Evolutionary conservation across 2,329 filamentous ascomycete species (phyloP), one percentile per base, ranked within the genome.

Genomic region (Phoma herbarum): DNA sequence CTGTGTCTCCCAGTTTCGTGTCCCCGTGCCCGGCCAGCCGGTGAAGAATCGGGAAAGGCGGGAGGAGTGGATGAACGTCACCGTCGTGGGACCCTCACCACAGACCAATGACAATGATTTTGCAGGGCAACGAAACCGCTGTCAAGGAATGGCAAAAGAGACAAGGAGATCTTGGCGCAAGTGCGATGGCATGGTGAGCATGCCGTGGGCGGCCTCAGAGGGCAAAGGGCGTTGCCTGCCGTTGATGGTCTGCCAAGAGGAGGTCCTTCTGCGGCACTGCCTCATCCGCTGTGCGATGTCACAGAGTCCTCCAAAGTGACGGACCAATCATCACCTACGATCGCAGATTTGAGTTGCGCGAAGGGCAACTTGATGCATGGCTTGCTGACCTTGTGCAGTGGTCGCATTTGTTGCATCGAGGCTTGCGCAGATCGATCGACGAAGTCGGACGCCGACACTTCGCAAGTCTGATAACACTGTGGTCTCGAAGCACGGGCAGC

Each of bases 41-140:
- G 71, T 70, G 67, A 70, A 63, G 60, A 64, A 53, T 54, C 59
- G 53, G 61, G 60, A 54, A 63, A 57, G 59, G 62, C 63, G 59
- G 58, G 52, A 61, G 16, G 37, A 55, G 49, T 53, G 50, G 57
- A 57, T 29, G 52, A 57, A 51, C 26, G 25, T 57, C 41, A 51
- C 54, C 59, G 25, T 49, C 28, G 39, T 29, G 20, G 18, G 46
- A 37, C 44, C 46, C 14, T 52, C n/a, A 41, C 43, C 47, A 12
- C 44, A 16, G 28, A 44, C 52, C 57, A 56, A 56, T 49, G 20
- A 35, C 2, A 39, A 55, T 6, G 11, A 45, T 23, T 12, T 37
- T 31, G 23, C 26, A 41, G 25, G 41, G 28, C 33, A 43, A 54
- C 18, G 31, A 26, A 16, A 35, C n/a, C 11, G 14, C n/a, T 46